Conservation (phyloP, 2,329 filamentous ascomycete genomes). For the Gremmenia infestans region DNA sequence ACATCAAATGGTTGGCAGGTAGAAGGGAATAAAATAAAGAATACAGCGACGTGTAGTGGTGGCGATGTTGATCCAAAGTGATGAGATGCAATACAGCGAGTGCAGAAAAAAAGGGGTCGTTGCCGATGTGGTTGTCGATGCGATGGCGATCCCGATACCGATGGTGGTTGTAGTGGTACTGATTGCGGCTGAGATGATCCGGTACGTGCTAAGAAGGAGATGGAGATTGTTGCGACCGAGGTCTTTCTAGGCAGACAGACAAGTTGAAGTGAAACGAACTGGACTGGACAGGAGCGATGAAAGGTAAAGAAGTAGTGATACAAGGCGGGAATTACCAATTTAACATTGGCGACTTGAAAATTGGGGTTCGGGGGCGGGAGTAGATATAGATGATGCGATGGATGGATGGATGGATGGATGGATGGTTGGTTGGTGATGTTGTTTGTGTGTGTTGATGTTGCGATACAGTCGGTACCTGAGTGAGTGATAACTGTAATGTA, state of each 20-base stretch:
- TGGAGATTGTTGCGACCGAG: conserved; percentile 10
- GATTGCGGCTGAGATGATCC: background rate
- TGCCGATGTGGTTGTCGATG: background rate
- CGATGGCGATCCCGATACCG: background rate
- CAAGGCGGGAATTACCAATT: conserved; percentile 4
- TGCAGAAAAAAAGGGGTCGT: conserved; percentile 1
- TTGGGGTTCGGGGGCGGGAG: conserved; percentile 1
- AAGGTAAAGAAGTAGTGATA: conserved; percentile 17
- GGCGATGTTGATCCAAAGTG: background rate
- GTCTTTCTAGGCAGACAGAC: background rate
- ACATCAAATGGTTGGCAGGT: conserved; percentile 11
- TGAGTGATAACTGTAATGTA: too few species aligned
- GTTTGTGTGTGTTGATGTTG: background rate
- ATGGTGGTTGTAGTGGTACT: conserved; percentile 1
- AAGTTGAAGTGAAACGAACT: background rate
- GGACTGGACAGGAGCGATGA: conserved; percentile 7
- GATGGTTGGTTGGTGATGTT: background rate
- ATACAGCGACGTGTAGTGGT: conserved; percentile 3
- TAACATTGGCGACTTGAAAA: background rate
- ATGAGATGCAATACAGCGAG: conserved; percentile 1
- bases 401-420: background rate
- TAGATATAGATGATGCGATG: background rate
- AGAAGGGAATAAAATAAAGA: conserved; percentile 9
- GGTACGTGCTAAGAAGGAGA: background rate
- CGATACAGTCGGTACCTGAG: background rate